phyloP scores from a whole-genome alignment of 176 grass and related monocot genomes.

The Lolium rigidum region DNA sequence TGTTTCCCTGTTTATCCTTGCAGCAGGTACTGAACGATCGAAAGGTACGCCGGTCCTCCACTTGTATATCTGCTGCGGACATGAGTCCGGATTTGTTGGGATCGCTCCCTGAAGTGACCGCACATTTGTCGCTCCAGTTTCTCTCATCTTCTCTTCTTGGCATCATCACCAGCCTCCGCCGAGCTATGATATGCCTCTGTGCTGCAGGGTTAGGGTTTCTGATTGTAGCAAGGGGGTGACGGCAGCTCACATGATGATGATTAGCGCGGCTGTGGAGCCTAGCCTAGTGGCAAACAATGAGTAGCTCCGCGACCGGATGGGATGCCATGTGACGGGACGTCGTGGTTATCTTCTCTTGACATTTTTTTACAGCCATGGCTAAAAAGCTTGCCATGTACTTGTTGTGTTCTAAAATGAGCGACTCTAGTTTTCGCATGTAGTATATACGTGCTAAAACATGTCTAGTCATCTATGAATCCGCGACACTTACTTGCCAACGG shows the following conservation, averaged over 20 bases:
- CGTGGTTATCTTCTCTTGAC: background rate
- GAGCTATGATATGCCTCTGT: background rate
- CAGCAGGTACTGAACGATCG: background rate
- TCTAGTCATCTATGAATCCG: too few relatives aligned
- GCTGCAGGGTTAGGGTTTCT: conserved; percentile 1
- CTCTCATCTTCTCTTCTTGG: background rate
- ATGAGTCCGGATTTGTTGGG: conserved; percentile 21
- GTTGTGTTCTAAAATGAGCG: too few relatives aligned
- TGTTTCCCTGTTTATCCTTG: background rate
- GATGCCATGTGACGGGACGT: background rate
- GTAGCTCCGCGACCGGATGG: conserved; percentile 21
- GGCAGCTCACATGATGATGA: conserved; percentile 19
- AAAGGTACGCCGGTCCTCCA: background rate
- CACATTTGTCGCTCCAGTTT: background rate
- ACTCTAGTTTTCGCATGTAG: too few relatives aligned
- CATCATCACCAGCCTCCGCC: background rate
- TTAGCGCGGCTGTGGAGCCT: background rate
- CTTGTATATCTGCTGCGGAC: background rate
- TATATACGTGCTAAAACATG: too few relatives aligned
- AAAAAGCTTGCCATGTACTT: too few relatives aligned
- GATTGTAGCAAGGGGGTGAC: background rate
- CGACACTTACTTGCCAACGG: too few relatives aligned
- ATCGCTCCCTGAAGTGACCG: background rate
- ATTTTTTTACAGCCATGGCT: background rate
- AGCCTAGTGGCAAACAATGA: background rate